Base-by-base conservation (phyloP, 1,284 basidiomycete genomes). In the Malassezia pachydermatis region DNA sequence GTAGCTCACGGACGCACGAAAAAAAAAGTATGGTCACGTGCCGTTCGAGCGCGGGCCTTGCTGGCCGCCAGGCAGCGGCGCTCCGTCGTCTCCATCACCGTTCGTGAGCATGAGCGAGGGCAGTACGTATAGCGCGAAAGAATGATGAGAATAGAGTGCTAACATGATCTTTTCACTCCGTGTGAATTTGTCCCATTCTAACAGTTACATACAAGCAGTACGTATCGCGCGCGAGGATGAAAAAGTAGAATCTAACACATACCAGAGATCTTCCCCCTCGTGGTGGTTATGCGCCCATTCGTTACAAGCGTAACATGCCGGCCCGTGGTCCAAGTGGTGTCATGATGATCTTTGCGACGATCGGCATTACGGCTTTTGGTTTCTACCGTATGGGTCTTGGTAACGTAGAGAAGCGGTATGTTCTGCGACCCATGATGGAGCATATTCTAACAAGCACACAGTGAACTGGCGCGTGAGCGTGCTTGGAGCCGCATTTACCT, bases 221-320 rank as follows among this genome's bases (percentile, higher is more conserved):
- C 35, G 45, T 45, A 36, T 23, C 3, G 20, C 11, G 10, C 5
- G n/a, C 2, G 19, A n/a, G 23, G 19, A 10, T 38, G 36, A 38
- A 10, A n/a, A 7, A 29, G 20, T 24, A 24, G 27, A 32, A 22
- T 5, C 40, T 48, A 13, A 50, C 41, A 19, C 27, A 20, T 9
- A 9, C 33, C 70, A 96, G 92, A 76, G 92, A 98, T 73, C 85
- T 98, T 81, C 90, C 90, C 64, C 90, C 92, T 37, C 67, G 81
- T 39, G 90, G 88, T 58, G 92, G 92, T 5, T 98, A 94, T 76
- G 87, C 86, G 72, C 76, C 84, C 37, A 77, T 98, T 76, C 84
- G 84, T 74, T 98, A 95, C 80, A 92, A 90, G 76, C 84, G 92
- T 57, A 92, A 92, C 75, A 79, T 99, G 53, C 90, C 94, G 41